Conservation (phyloP, 2,329 filamentous ascomycete genomes). For the Plectosphaerella plurivora region DNA sequence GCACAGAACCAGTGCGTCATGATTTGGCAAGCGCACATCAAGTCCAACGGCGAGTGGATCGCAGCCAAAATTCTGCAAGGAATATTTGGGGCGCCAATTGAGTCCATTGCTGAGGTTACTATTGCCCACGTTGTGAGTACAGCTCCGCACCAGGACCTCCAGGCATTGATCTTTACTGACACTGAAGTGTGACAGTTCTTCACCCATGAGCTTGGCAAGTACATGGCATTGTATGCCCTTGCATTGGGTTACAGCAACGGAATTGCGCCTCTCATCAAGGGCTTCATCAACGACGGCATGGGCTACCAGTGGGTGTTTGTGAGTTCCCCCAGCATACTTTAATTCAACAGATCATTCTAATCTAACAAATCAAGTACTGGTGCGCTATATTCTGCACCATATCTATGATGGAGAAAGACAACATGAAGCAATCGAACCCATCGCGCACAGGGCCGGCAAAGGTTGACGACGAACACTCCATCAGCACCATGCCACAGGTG, state of each 20-base stretch:
- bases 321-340: background rate
- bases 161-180: background rate
- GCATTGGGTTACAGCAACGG: conserved; percentile 33
- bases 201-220: conserved; percentile 33
- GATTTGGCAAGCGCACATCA: conserved; percentile 32
- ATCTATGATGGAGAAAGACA: no score
- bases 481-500: background rate
- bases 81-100: conserved; percentile 39
- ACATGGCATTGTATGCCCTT: conserved; percentile 35
- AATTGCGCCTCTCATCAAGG: conserved; percentile 36
- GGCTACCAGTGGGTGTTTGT: conserved; percentile 35
- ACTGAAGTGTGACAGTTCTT: conserved; percentile 17
- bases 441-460: background rate
- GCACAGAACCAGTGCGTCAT: conserved; percentile 9
- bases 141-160: background rate
- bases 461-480: background rate
- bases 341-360: conserved; percentile 22
- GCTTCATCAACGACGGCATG: conserved; percentile 35
- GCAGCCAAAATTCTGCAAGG: conserved; percentile 40
- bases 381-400: conserved; percentile 25
- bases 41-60: conserved; percentile 34
- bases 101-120: conserved; percentile 39
- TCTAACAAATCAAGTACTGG: conserved; percentile 8
- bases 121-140: conserved; percentile 32
- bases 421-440: no score